These are phyloP conservation scores for Trichaptum fuscoviolaceum DNA, from an alignment of 768 basidiomycete genomes.

Conservation along the genomic window DNA sequence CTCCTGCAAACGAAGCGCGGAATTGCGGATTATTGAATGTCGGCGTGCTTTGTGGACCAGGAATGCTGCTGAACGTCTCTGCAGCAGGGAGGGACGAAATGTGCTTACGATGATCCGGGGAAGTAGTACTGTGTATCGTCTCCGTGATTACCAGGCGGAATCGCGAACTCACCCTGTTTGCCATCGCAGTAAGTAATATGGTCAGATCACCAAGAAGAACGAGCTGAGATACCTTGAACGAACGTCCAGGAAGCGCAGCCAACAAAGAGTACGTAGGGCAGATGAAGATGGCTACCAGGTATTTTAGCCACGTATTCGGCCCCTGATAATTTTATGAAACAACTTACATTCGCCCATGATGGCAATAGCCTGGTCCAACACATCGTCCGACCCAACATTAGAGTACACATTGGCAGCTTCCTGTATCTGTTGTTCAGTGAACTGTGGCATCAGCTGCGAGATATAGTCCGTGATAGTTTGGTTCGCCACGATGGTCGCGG, in stretches of 20 bases:
- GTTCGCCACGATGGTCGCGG: slow-evolving; percentile 11
- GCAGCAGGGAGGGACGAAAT: background rate
- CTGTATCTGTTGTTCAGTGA: slow-evolving; percentile 12
- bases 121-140: slow-evolving; percentile 7
- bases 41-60: background rate
- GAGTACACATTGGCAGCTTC: slow-evolving; percentile 15
- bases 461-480: slow-evolving; percentile 16
- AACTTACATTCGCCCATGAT: slow-evolving; percentile 38
- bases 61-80: background rate
- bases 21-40: slow-evolving; percentile 32
- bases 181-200: background rate
- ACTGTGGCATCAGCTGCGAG: slow-evolving; percentile 21
- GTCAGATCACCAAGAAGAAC: background rate
- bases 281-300: slow-evolving; percentile 26
- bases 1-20: slow-evolving; percentile 30
- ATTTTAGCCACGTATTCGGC: background rate
- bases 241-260: slow-evolving; percentile 22
- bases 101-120: background rate
- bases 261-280: slow-evolving; percentile 31
- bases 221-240: slow-evolving; percentile 26
- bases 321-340: background rate
- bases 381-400: slow-evolving; percentile 20
- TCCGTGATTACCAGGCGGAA: slow-evolving; percentile 26
- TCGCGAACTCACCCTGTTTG: slow-evolving; percentile 25
- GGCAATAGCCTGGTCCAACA: slow-evolving; percentile 27